These are phyloP conservation scores for Abelmoschus esculentus DNA, from an alignment of 345 rosid species.

Conservation along the genomic window DNA sequence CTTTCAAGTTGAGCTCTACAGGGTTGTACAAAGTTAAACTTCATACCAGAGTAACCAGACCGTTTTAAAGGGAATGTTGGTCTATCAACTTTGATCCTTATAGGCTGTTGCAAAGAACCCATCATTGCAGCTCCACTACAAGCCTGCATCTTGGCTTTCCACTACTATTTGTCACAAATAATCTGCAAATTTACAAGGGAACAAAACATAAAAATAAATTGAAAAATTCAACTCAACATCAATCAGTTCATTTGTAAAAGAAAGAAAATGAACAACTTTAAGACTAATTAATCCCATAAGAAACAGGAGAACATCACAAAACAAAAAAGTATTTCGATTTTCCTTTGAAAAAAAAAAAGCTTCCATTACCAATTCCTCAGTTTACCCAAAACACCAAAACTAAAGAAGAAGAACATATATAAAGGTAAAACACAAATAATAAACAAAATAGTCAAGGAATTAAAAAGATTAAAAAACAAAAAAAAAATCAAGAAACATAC, in stretches of 20 bases:
- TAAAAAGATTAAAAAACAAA: neutral
- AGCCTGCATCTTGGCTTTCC: constrained; percentile 36
- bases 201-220: neutral
- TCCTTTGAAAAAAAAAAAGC: neutral
- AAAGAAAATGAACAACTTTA: neutral
- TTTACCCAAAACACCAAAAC: neutral
- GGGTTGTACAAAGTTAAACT: constrained; percentile 34
- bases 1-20: constrained; percentile 33
- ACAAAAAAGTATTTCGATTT: neutral
- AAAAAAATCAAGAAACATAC: neutral
- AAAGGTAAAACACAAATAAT: neutral
- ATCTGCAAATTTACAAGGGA: neutral
- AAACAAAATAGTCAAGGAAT: neutral
- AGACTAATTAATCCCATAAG: neutral
- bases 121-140: constrained; percentile 43
- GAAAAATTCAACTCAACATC: neutral
- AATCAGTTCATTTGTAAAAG: neutral
- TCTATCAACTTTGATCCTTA: constrained; percentile 35
- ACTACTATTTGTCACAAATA: neutral
- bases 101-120: constrained; percentile 55
- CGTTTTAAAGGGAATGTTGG: constrained; percentile 24
- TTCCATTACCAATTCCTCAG: neutral
- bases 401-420: neutral
- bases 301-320: neutral
- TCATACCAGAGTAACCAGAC: constrained; percentile 14